Conservation (phyloP, 768 basidiomycete species). For the Mycena galopus region DNA sequence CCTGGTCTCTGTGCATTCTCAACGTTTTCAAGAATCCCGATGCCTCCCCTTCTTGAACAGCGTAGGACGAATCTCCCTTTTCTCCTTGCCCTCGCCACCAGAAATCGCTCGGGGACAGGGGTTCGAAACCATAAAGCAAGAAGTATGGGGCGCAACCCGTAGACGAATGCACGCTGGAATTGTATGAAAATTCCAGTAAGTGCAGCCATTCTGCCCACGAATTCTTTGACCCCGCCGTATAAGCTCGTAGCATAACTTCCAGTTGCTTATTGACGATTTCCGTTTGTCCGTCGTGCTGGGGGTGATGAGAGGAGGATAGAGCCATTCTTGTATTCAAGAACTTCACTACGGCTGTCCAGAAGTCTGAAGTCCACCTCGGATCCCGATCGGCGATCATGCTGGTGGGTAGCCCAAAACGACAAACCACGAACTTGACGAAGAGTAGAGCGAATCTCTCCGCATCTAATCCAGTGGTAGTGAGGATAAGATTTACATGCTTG, state of each 20-base stretch:
- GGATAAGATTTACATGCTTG: conserved; percentile 24
- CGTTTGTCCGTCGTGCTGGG: conserved; percentile 49
- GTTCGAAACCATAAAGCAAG: conserved; percentile 37
- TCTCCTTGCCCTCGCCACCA: neutral
- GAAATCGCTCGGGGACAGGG: conserved; percentile 15
- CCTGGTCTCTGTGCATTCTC: conserved; percentile 1
- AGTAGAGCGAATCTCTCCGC: neutral
- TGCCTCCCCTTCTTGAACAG: neutral
- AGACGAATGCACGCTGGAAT: conserved; percentile 24
- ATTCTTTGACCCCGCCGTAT: conserved; percentile 25
- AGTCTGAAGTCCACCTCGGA: conserved; percentile 13
- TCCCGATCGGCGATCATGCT: conserved; percentile 27
- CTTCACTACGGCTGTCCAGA: conserved; percentile 16
- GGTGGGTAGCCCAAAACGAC: conserved; percentile 15
- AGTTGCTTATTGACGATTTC: conserved; percentile 46
- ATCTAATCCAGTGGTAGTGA: conserved; percentile 10
- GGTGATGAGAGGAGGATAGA: conserved; percentile 37
- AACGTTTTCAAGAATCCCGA: neutral
- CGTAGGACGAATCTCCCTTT: neutral
- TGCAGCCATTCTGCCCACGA: conserved; percentile 41
- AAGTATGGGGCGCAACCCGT: conserved; percentile 35
- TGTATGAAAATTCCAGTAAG: conserved; percentile 45
- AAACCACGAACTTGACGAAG: neutral
- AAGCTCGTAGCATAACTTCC: conserved; percentile 42
- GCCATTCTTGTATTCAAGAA: conserved; percentile 8